Conservation (phyloP, 495 filamentous ascomycete species). For the Chaetomium cochliodes region DNA sequence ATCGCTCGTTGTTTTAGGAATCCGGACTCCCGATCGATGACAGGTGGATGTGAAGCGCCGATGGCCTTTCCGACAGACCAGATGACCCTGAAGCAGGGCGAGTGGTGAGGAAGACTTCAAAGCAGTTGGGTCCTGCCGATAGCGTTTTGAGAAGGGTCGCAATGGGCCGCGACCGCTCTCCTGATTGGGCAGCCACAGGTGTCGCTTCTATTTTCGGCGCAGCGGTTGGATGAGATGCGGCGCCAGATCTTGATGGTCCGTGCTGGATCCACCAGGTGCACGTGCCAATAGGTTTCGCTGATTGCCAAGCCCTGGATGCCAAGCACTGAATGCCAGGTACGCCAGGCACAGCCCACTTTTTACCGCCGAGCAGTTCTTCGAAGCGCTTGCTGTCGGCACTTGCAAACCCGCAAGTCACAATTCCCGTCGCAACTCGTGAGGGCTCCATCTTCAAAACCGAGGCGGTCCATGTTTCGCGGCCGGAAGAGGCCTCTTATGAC, state of each 20-base stretch:
- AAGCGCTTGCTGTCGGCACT: slow-evolving; percentile 13
- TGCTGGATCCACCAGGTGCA: neutral
- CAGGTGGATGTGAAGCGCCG: slow-evolving; percentile 26
- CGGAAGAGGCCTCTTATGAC: slow-evolving; percentile 9
- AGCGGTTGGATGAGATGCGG: slow-evolving; percentile 18
- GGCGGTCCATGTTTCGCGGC: neutral
- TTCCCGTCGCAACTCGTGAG: neutral
- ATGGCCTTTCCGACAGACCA: slow-evolving; percentile 6
- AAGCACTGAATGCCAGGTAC: too few species aligned
- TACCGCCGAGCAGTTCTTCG: neutral
- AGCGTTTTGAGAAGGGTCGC: slow-evolving; percentile 24
- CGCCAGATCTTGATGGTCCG: slow-evolving; percentile 7
- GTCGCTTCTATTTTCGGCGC: slow-evolving; percentile 29
- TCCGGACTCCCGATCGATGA: slow-evolving; percentile 8
- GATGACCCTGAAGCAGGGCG: slow-evolving; percentile 17
- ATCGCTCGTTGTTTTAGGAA: slow-evolving; percentile 1
- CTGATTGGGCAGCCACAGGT: slow-evolving; percentile 29
- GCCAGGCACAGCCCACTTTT: slow-evolving; percentile 13
- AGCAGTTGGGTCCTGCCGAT: slow-evolving; percentile 14
- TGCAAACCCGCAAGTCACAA: neutral
- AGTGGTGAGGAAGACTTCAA: slow-evolving; percentile 17
- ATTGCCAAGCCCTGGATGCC: neutral
- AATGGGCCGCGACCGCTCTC: slow-evolving; percentile 2
- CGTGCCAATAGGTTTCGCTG: neutral
- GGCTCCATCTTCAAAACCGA: neutral